A percentile compares a stretch with the other conserved stretches of the same genome.
Conservation (phyloP, 345 rosid genomes). For the Murraya koenigii region DNA sequence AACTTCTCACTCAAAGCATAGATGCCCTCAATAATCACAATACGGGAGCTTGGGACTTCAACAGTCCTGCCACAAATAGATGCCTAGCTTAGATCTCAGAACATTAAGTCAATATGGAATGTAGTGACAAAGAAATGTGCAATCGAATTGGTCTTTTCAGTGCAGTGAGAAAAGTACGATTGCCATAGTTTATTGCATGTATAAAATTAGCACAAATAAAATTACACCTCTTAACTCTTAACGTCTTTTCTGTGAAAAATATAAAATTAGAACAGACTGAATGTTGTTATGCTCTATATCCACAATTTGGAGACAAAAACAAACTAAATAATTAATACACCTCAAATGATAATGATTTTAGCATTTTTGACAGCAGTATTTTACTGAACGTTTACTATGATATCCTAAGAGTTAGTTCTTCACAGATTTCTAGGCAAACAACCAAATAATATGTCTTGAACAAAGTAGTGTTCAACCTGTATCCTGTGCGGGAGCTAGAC, state of each 20-base stretch:
- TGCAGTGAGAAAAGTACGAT: background rate
- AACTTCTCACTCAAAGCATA: slow-evolving; percentile 91
- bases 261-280: background rate
- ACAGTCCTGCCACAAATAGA: slow-evolving; percentile 56
- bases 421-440: slow-evolving; percentile 16
- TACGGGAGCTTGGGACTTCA: slow-evolving; percentile 87
- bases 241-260: background rate
- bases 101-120: background rate
- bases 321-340: too few relatives aligned
- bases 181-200: background rate
- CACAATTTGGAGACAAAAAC: background rate
- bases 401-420: slow-evolving; percentile 6
- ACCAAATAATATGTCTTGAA: slow-evolving; percentile 5
- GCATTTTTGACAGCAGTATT: background rate
- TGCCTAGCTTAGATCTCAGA: slow-evolving; percentile 17
- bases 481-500: slow-evolving; percentile 86
- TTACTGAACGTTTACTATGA: background rate
- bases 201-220: background rate
- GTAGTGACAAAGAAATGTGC: background rate
- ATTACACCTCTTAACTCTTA: background rate
- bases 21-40: slow-evolving; percentile 92
- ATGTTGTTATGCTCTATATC: background rate
- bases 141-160: background rate
- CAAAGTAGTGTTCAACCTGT: slow-evolving; percentile 55
- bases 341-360: background rate